These are phyloP conservation scores for Lactarius indigo DNA, from an alignment of 768 basidiomycete genomes.

Conservation along the genomic window DNA sequence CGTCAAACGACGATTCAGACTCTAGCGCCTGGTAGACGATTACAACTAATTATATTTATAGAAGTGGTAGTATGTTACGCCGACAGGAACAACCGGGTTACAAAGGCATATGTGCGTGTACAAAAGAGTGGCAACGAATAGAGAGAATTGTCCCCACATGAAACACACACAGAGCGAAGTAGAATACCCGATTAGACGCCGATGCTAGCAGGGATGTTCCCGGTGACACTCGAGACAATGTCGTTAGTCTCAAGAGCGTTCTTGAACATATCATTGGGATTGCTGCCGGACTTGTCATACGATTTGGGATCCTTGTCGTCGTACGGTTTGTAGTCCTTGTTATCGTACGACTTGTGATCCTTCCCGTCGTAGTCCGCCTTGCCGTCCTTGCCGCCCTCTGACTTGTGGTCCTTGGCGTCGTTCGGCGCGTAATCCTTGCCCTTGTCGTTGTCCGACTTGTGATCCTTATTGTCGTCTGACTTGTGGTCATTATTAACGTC, in stretches of 20 bases:
- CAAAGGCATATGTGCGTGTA: neutral
- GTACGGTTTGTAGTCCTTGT: neutral
- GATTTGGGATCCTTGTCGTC: neutral
- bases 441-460: neutral
- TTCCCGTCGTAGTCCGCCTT: neutral
- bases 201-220: neutral
- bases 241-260: neutral
- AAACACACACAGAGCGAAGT: neutral
- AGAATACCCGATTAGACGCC: neutral
- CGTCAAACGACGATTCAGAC: neutral
- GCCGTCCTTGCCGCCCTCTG: neutral
- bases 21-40: neutral
- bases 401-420: neutral
- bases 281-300: neutral
- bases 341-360: neutral
- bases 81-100: constrained; percentile 5
- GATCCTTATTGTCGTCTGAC: neutral
- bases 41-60: neutral
- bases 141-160: constrained; percentile 1
- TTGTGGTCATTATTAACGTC: neutral
- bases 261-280: neutral
- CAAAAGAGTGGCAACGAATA: constrained; percentile 7
- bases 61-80: constrained; percentile 5
- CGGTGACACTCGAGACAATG: neutral
- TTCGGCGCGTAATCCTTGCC: neutral